phyloP scores from a whole-genome alignment of 192 early-diverging fungal species.

The Coemansia sp. region DNA sequence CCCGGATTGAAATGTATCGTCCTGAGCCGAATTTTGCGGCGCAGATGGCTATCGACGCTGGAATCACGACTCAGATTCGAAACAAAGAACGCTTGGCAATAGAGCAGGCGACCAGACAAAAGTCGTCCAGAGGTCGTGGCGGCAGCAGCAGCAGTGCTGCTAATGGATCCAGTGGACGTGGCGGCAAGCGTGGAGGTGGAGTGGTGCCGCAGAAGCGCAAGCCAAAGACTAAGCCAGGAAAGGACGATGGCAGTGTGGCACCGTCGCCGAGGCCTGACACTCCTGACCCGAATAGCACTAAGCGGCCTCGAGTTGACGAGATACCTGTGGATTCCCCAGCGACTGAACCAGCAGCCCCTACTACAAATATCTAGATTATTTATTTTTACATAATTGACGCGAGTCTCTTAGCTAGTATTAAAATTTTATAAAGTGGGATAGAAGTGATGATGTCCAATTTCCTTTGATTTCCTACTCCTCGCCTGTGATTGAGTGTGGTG shows the following conservation, averaged over 20 bases:
- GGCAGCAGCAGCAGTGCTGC: constrained; percentile 11
- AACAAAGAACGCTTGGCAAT: constrained; percentile 12
- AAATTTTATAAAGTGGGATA: neutral
- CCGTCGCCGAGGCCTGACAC: constrained; percentile 28
- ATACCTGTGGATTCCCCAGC: neutral
- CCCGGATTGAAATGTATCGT: constrained; percentile 4
- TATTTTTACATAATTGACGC: constrained; percentile 3
- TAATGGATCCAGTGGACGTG: constrained; percentile 17
- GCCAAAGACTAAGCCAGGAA: constrained; percentile 10
- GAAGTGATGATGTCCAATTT: neutral
- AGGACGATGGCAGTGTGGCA: constrained; percentile 21
- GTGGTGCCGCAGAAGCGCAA: constrained; percentile 43
- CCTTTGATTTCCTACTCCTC: too few relatives aligned
- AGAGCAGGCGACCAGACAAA: constrained; percentile 13
- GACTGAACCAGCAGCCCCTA: neutral
- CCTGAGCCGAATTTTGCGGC: neutral
- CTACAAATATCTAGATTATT: constrained; percentile 7
- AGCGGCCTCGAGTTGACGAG: constrained; percentile 6
- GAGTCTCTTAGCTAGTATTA: too few relatives aligned
- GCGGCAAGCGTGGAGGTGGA: constrained; percentile 29
- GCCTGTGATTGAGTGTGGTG: too few relatives aligned
- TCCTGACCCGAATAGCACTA: constrained; percentile 19
- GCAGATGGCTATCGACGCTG: constrained; percentile 19
- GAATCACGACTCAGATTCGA: constrained; percentile 29
- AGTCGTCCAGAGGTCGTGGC: constrained; percentile 26